Evolutionary conservation across 1,284 basidiomycete species (phyloP).

Genomic region (Microbotryomycetes sp.): DNA sequence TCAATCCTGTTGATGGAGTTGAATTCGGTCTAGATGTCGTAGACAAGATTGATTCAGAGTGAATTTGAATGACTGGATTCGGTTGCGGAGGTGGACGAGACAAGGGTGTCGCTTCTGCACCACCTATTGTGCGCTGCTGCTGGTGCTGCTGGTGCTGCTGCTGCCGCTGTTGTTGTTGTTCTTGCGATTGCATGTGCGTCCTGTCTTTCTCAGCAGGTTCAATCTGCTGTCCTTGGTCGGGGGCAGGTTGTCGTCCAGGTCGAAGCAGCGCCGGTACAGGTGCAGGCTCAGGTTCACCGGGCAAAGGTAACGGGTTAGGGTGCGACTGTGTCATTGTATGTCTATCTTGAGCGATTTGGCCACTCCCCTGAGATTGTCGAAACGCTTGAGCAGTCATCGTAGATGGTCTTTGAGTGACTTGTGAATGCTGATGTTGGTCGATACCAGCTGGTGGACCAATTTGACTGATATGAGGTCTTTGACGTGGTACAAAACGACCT

Average conservation of each 20-base stretch:
- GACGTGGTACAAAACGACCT: background rate
- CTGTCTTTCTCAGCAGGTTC: too few relatives aligned
- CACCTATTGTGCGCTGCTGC: background rate
- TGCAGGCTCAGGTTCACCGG: constrained; percentile 18
- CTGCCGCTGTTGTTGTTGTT: background rate
- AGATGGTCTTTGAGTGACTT: too few relatives aligned
- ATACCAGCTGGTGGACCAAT: background rate
- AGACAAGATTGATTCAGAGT: background rate
- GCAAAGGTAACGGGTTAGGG: too few relatives aligned
- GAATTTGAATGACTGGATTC: background rate
- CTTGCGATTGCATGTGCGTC: background rate
- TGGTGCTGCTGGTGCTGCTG: background rate
- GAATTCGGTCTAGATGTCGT: too few relatives aligned
- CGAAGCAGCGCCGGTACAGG: constrained; percentile 1
- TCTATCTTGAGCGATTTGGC: too few relatives aligned
- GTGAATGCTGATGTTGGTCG: background rate
- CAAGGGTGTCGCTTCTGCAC: background rate
- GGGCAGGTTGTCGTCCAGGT: background rate
- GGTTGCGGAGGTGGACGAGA: background rate
- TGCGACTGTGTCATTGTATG: too few relatives aligned
- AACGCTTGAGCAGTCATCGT: background rate
- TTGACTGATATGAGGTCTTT: background rate
- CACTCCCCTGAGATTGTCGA: background rate
- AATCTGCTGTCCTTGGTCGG: too few relatives aligned
- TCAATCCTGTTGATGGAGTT: background rate